These are phyloP conservation scores for Oryza rufipogon DNA, from an alignment of 176 grass and related monocot genomes.

Conservation along the genomic window DNA sequence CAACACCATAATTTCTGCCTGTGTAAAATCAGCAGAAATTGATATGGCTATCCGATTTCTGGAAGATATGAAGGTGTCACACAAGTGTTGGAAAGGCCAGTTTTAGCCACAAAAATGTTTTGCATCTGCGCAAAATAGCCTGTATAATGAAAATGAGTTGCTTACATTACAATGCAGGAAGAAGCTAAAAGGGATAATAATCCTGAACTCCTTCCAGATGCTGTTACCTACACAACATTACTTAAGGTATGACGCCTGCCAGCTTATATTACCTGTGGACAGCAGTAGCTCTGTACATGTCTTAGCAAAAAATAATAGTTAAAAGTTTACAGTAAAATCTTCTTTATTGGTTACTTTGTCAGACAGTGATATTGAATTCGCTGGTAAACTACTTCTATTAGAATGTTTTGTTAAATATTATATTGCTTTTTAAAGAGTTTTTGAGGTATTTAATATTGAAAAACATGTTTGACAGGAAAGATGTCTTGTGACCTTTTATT, in stretches of 20 bases:
- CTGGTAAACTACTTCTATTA: background rate
- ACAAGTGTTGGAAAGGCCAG: conserved; percentile 91
- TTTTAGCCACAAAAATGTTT: conserved; percentile 67
- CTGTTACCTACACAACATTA: conserved; percentile 89
- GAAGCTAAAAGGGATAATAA: conserved; percentile 66
- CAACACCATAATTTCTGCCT: conserved; percentile 86
- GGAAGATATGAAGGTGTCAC: conserved; percentile 97
- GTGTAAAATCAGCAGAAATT: conserved; percentile 70
- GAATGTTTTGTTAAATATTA: background rate
- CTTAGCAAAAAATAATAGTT: background rate
- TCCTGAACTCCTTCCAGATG: conserved; percentile 72
- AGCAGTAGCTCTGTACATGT: background rate
- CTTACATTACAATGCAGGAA: conserved; percentile 66
- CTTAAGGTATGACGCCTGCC: conserved; percentile 60
- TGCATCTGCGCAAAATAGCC: conserved; percentile 27
- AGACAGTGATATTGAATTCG: background rate
- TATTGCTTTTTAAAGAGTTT: background rate
- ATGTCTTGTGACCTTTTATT: background rate
- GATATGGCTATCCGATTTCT: conserved; percentile 83
- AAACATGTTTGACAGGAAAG: conserved; percentile 5
- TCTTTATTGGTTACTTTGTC: background rate
- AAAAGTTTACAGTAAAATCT: background rate
- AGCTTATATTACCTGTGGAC: background rate
- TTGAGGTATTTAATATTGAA: conserved; percentile 11
- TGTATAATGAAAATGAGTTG: conserved; percentile 47